phyloP scores from a whole-genome alignment of 768 basidiomycete genomes.

The Leccinum obscurum region DNA sequence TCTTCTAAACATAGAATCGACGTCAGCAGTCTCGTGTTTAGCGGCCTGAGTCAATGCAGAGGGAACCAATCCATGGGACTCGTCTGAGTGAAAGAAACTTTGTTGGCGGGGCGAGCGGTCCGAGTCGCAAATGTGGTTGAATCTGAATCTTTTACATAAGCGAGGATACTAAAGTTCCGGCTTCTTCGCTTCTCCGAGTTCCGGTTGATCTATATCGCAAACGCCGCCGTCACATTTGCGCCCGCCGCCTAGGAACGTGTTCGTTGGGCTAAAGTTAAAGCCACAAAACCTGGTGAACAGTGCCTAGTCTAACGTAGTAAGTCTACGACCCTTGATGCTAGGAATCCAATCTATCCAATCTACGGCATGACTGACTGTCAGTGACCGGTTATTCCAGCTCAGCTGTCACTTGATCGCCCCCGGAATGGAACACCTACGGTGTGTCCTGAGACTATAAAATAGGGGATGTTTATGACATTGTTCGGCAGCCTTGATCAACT shows the following conservation, averaged over 20 bases:
- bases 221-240: no score
- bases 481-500: conserved; percentile 11
- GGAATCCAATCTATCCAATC: neutral
- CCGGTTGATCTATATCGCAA: no score
- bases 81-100: conserved; percentile 68
- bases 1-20: conserved; percentile 34
- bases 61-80: conserved; percentile 71
- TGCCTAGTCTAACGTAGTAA: neutral
- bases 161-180: no score
- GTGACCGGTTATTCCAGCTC: conserved; percentile 9
- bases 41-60: conserved; percentile 44
- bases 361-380: neutral
- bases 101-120: conserved; percentile 64
- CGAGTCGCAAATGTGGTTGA: no score
- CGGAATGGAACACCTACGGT: conserved; percentile 22
- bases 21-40: conserved; percentile 17
- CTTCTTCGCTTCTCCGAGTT: no score
- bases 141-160: no score
- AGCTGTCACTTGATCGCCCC: conserved; percentile 20
- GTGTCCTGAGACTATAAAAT: conserved; percentile 17
- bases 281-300: neutral
- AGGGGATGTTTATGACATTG: conserved; percentile 6
- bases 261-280: no score
- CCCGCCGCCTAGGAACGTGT: no score
- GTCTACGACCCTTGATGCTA: neutral